A percentile compares a stretch with the other conserved stretches of the same genome.
Conservation (phyloP, 192 early-diverging fungal genomes). For the Fimicolochytrium jonesii region DNA sequence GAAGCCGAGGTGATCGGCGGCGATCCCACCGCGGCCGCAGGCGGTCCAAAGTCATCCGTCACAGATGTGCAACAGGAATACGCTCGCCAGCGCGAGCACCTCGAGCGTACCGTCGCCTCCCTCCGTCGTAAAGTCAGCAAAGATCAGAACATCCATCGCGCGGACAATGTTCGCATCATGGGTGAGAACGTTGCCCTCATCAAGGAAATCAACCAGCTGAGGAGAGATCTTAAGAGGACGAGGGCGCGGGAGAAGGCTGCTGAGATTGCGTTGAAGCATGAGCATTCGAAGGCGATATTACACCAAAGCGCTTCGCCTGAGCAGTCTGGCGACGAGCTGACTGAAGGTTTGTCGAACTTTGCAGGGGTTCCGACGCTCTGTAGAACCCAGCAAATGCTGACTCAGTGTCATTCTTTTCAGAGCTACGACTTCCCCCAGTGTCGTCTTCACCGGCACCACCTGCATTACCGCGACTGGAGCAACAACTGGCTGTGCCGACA, state of each 20-base stretch:
- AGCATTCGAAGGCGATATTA: not conserved
- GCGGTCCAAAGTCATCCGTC: not conserved
- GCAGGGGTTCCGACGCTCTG: not conserved
- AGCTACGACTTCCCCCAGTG: conserved; percentile 2
- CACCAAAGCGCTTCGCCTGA: not conserved
- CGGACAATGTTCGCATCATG: conserved; percentile 57
- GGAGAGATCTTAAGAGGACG: conserved; percentile 39
- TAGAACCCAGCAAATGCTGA: not conserved
- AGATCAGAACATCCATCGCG: conserved; percentile 47
- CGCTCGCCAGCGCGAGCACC: conserved; percentile 53
- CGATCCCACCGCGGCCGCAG: not conserved
- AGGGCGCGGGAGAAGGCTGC: conserved; percentile 40
- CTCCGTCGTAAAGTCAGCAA: conserved; percentile 49
- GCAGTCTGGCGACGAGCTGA: not conserved
- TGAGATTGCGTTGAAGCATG: conserved; percentile 35
- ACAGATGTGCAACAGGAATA: conserved; percentile 55
- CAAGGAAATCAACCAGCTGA: conserved; percentile 55
- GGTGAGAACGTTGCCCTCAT: conserved; percentile 54
- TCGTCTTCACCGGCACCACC: conserved; percentile 3
- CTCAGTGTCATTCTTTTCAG: not conserved
- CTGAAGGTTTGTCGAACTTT: not conserved
- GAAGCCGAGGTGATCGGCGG: not conserved
- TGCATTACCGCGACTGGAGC: not conserved
- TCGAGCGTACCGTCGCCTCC: conserved; percentile 53
- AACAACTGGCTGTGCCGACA: not conserved